Base-by-base conservation (phyloP, 768 basidiomycete species). In the Leucosporidium creatinivorum region DNA sequence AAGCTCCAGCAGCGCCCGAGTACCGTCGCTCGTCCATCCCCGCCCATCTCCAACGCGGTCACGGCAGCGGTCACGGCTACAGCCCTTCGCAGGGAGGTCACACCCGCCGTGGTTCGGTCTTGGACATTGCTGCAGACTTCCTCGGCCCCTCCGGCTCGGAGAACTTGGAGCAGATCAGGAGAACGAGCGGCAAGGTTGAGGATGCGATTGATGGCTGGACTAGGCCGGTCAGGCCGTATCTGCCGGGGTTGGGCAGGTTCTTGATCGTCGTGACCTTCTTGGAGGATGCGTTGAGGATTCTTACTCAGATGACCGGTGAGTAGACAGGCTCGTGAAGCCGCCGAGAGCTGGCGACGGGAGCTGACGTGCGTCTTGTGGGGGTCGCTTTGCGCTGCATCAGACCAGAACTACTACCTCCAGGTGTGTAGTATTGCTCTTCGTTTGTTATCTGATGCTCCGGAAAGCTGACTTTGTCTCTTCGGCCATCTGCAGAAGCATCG, bases 371-470 rank as follows among this genome's bases (percentile, higher is more conserved):
- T 25, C 18, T 17, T 60, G 23, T 25, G 25, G 36, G n/a, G 39
- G 31, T 30, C 13, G 13, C 26, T 6, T 26, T 28, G n/a, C 21
- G 52, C 39, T 44, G 15, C 15, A 44, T 44, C 64, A 72, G 96
- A 99, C 81, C 96, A 99, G 80, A 85, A 96, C 63, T 99, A 94
- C 91, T 99, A 97, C 79, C 82, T 99, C 75, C 91, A 97, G 79
- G 94, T 96, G 70, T 75, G 91, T 81, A 49, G 61, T n/a, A n/a
- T n/a, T n/a, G n/a, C 52, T 61, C 48, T 39, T 33, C 4, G 33
- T 50, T 61, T 21, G 9, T 10, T 49, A 6, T 44, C 8, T 44
- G 21, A 4, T 2, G 28, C 10, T 44, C 39, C 39, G 6, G 2
- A 44, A 44, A 23, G 31, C 60, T 65, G 60, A 62, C 63, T 19